Percentiles rank a stretch among this genome's conserved stretches.
Conservation (phyloP, 768 basidiomycete genomes). For the Mycena metata region DNA sequence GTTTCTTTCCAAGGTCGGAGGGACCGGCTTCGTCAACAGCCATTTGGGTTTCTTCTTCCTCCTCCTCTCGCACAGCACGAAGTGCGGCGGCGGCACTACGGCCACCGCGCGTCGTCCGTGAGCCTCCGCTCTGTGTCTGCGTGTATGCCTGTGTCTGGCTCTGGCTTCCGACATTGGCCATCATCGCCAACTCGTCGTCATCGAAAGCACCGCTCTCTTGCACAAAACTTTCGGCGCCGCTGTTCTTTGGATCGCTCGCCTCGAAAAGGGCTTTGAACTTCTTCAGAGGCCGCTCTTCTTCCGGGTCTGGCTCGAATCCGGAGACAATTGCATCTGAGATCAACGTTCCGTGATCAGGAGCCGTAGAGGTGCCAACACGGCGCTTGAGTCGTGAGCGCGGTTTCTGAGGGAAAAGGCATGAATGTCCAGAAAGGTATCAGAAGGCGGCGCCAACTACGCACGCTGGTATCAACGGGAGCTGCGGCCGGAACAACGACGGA, state of each 20-base stretch:
- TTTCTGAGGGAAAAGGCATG: conserved; percentile 41
- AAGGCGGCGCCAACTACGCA: conserved; percentile 35
- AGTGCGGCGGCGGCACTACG: conserved; percentile 35
- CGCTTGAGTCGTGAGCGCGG: conserved; percentile 67
- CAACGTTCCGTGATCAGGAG: conserved; percentile 38
- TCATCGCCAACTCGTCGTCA: conserved; percentile 30
- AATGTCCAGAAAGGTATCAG: neutral
- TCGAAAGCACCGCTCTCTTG: conserved; percentile 34
- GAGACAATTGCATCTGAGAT: conserved; percentile 32
- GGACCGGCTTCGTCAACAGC: conserved; percentile 19
- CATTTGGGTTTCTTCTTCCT: conserved; percentile 63
- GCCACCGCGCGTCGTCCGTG: conserved; percentile 33
- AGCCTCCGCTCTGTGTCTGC: conserved; percentile 38
- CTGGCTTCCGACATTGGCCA: conserved; percentile 44
- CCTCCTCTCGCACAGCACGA: conserved; percentile 61
- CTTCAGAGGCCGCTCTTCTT: conserved; percentile 70
- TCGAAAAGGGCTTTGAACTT: conserved; percentile 82
- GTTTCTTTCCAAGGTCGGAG: conserved; percentile 50
- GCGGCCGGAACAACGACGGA: conserved; percentile 36
- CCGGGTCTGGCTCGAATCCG: conserved; percentile 32
- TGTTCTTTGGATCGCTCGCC: conserved; percentile 66
- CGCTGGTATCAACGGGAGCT: conserved; percentile 21
- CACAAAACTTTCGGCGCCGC: conserved; percentile 45
- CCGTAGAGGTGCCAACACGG: conserved; percentile 55
- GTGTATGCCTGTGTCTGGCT: conserved; percentile 48